Conservation (phyloP, 805 yeast species). For the Clavispora phyllophila region DNA sequence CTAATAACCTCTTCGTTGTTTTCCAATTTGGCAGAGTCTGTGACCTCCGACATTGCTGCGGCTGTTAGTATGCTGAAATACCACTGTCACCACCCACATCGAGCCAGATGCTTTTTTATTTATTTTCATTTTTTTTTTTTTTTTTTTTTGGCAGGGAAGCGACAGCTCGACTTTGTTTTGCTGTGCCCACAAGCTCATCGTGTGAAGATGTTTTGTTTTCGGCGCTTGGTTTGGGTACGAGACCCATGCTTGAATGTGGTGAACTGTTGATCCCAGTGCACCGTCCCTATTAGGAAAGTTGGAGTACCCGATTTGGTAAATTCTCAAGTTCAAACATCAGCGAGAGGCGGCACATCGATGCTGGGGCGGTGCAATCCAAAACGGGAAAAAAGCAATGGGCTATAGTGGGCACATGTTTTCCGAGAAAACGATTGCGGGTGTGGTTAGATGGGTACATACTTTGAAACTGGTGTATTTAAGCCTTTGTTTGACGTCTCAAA, state of each 20-base stretch:
- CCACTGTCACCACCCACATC: no score
- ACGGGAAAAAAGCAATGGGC: neutral
- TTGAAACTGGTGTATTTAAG: neutral
- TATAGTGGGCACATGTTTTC: neutral
- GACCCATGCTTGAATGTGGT: no score
- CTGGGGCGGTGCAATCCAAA: neutral
- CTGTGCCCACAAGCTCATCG: no score
- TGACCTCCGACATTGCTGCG: slow-evolving; percentile 34
- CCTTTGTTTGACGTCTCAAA: slow-evolving; percentile 6
- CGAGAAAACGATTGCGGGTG: neutral
- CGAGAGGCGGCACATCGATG: neutral
- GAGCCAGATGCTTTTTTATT: no score
- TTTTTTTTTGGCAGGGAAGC: no score
- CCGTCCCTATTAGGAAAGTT: slow-evolving; percentile 18
- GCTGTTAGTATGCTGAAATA: slow-evolving; percentile 3
- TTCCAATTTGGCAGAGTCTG: slow-evolving; percentile 35
- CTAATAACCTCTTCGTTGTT: slow-evolving; percentile 20
- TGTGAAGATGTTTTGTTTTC: no score
- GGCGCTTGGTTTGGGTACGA: no score
- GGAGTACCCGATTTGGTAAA: slow-evolving; percentile 18
- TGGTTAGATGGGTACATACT: neutral
- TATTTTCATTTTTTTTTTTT: neutral
- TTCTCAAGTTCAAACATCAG: slow-evolving; percentile 2
- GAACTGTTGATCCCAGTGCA: slow-evolving; percentile 4
- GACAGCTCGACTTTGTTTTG: no score